These are phyloP conservation scores for Suillus brevipes DNA, from an alignment of 768 basidiomycete species.

Conservation along the genomic window DNA sequence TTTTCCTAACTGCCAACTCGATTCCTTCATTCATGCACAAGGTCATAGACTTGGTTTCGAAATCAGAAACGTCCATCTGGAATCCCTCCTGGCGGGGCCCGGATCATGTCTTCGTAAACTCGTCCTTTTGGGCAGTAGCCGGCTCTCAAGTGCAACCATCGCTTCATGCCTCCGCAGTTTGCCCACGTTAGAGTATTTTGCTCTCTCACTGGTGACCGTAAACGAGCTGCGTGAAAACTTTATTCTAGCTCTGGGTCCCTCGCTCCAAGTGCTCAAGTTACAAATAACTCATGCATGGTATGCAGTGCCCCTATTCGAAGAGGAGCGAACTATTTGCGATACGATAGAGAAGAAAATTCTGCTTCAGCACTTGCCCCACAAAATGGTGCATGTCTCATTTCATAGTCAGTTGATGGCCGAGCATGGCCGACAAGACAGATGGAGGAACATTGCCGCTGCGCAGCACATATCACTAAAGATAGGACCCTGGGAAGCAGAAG, in stretches of 20 bases:
- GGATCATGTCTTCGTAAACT: conserved; percentile 30
- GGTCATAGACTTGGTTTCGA: conserved; percentile 38
- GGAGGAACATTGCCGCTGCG: conserved; percentile 27
- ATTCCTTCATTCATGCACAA: conserved; percentile 37
- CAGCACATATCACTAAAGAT: conserved; percentile 23
- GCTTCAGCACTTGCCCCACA: conserved; percentile 10
- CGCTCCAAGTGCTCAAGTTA: conserved; percentile 36
- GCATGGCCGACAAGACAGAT: conserved; percentile 24
- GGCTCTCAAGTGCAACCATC: conserved; percentile 31
- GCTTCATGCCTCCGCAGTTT: conserved; percentile 30
- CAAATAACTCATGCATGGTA: conserved; percentile 37
- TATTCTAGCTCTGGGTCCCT: conserved; percentile 30
- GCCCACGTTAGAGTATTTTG: conserved; percentile 34
- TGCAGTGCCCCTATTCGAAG: conserved; percentile 26
- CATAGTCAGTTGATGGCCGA: conserved; percentile 21
- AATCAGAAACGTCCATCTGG: conserved; percentile 35
- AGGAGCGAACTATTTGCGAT: conserved; percentile 34
- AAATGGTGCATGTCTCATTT: conserved; percentile 20
- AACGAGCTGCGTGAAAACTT: conserved; percentile 35
- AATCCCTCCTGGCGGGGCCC: conserved; percentile 27
- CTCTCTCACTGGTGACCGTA: conserved; percentile 36
- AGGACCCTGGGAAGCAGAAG: conserved; percentile 32
- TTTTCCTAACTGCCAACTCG: conserved; percentile 32
- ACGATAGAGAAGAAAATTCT: conserved; percentile 28
- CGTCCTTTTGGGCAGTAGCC: conserved; percentile 36